Evolutionary conservation across 1,284 basidiomycete genomes (phyloP).

Genomic region (Cryptococcus depauperatus): DNA sequence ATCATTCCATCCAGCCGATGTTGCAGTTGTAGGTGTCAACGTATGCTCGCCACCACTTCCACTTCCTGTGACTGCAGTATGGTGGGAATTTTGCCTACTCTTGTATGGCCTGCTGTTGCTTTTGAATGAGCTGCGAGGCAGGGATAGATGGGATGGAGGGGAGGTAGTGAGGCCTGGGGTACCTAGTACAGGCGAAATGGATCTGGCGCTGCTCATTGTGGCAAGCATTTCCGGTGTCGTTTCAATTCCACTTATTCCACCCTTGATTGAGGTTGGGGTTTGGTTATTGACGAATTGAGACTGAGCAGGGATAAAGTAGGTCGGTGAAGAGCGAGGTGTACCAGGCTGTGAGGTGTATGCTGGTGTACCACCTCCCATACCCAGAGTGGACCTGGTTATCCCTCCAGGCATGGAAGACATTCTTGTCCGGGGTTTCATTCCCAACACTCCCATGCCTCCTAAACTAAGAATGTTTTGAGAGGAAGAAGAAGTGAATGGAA

Average conservation of each 20-base stretch:
- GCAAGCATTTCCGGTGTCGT: not conserved
- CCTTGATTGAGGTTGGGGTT: no score
- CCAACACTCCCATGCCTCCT: no score
- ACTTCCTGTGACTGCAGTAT: not conserved
- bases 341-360: slow-evolving; percentile 14
- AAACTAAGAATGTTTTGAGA: no score
- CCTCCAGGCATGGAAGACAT: no score
- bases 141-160: slow-evolving; percentile 10
- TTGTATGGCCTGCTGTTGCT: slow-evolving; percentile 2
- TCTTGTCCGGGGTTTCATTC: no score
- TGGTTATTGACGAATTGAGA: not conserved
- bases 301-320: slow-evolving; percentile 14
- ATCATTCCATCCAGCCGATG: slow-evolving; percentile 42
- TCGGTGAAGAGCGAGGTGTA: slow-evolving; percentile 8
- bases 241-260: not conserved
- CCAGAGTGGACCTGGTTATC: no score
- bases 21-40: not conserved
- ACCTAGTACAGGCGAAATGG: slow-evolving; percentile 2
- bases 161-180: not conserved
- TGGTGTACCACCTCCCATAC: no score
- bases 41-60: no score
- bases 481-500: slow-evolving; percentile 4
- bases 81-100: slow-evolving; percentile 16
- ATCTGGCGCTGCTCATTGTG: slow-evolving; percentile 3
- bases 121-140: slow-evolving; percentile 4